Evolutionary conservation across 306 rosid species (phyloP), one percentile per base, ranked within the genome.

Genomic region (Dicorynia guianensis): DNA sequence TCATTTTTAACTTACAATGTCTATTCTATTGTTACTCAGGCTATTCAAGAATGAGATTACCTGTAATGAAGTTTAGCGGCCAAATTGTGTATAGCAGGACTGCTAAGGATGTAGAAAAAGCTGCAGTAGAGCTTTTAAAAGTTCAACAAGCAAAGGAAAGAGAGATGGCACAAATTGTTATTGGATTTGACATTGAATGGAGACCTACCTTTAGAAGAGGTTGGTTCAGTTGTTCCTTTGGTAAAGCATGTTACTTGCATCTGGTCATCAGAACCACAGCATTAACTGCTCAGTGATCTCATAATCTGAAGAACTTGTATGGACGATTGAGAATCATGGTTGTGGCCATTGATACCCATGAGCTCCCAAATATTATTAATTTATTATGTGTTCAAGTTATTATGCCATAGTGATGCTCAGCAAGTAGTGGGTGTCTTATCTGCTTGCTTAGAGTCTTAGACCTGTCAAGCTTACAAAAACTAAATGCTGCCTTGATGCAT

Each of bases 121-220:
- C 92, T 34, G 83, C 88, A 34, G 15, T 58, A 65, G 82, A 83
- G 68, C 66, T 91, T 44, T 53, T 83, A 12, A 77, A 80, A 35
- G 18, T 15, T 61, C 25, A 85, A 35, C 60, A 76, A 57, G 76
- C 76, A 53, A 87, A 71, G 85, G 85, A 65, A 68, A 81, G 67
- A 57, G 70, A 78, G 56, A 61, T 44, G 73, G 70, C 75, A 49
- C 87, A 76, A 83, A 68, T 59, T 78, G 79, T 71, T 38, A 48
- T 94, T 44, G 97, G 96, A 61, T 79, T 91, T 70, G 93, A 93
- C 71, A 86, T 93, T n/a, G 97, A 93, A 77, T 93, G 98, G 98
- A 89, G 47, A 73, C 91, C 93, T 19, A 36, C 93, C 48, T 93
- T 91, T 65, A 79, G 6, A 81, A 93, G 47, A 84, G 96, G 97